phyloP scores from a whole-genome alignment of 208 protist genomes.

The Trypanosoma scelopori region DNA sequence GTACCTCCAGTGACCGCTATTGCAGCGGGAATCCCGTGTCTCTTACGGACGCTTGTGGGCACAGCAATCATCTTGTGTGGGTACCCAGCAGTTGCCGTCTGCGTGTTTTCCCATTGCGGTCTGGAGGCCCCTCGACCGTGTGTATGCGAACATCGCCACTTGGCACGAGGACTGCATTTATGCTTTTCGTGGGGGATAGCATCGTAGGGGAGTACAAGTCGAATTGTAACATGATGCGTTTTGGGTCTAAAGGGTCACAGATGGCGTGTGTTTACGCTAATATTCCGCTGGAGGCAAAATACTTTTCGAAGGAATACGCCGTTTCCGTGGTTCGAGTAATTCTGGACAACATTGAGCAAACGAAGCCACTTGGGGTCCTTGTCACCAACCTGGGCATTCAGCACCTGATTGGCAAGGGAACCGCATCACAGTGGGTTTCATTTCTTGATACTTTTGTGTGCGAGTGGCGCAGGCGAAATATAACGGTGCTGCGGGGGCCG shows the following conservation, averaged over 20 bases:
- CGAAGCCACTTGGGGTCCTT: conserved; percentile 16
- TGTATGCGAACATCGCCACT: conserved; percentile 6
- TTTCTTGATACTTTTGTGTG: conserved; percentile 19
- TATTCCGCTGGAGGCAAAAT: too few relatives aligned
- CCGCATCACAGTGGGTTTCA: conserved; percentile 9
- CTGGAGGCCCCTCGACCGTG: background rate
- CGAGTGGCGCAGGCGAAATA: conserved; percentile 9
- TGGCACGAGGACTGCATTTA: background rate
- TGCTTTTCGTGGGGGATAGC: conserved; percentile 26
- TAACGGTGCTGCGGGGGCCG: conserved; percentile 7
- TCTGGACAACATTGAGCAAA: conserved; percentile 11
- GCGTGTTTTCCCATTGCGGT: conserved; percentile 11
- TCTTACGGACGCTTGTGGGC: conserved; percentile 22
- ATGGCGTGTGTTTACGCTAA: too few relatives aligned
- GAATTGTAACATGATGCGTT: too few relatives aligned
- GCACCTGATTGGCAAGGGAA: conserved; percentile 18
- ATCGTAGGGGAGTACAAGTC: too few relatives aligned
- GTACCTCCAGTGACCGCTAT: conserved; percentile 13
- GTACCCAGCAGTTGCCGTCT: conserved; percentile 19
- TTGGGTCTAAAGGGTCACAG: too few relatives aligned
- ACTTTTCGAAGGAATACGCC: conserved; percentile 15
- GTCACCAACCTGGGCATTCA: conserved; percentile 24
- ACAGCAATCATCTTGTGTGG: conserved; percentile 26
- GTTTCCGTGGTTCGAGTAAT: too few relatives aligned
- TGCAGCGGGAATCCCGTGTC: conserved; percentile 21